These are phyloP conservation scores for Calonectria hongkongensis DNA, from an alignment of 2,329 filamentous ascomycete genomes.

Conservation along the genomic window DNA sequence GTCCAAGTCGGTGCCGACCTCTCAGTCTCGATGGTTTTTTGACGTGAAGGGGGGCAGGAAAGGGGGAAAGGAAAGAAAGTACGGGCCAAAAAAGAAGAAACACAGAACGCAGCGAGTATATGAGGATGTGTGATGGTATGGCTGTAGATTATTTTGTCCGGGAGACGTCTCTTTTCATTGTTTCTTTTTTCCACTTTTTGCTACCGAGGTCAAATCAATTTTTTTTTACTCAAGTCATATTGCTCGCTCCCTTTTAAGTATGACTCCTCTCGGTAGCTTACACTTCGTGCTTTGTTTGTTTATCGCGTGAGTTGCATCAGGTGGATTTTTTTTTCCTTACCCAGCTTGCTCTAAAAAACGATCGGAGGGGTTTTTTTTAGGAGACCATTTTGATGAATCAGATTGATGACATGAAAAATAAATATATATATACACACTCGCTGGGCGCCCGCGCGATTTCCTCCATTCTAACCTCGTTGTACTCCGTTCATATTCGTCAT, in stretches of 20 bases:
- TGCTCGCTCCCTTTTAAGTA: constrained; percentile 25
- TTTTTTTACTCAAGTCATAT: constrained; percentile 35
- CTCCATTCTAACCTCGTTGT: neutral
- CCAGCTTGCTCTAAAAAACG: neutral
- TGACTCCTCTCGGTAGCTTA: neutral
- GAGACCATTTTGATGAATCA: neutral
- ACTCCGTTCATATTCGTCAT: neutral
- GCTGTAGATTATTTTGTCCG: constrained; percentile 54
- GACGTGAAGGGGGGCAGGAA: constrained; percentile 27
- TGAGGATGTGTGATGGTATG: constrained; percentile 49
- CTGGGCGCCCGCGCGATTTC: neutral
- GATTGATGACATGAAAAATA: constrained; percentile 20
- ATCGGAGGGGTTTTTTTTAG: neutral
- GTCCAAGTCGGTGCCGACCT: constrained; percentile 24
- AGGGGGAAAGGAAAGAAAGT: constrained; percentile 24
- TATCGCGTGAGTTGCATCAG: neutral
- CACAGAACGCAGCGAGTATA: constrained; percentile 45
- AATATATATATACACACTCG: constrained; percentile 1
- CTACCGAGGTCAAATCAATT: constrained; percentile 48
- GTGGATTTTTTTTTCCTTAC: neutral
- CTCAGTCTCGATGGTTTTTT: constrained; percentile 24
- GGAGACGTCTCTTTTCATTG: constrained; percentile 47
- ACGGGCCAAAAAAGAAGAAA: neutral
- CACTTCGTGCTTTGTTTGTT: neutral
- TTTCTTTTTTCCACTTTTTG: constrained; percentile 48